phyloP scores from a whole-genome alignment of 2,329 filamentous ascomycete genomes.

The Ophiosphaerella herpotricha region DNA sequence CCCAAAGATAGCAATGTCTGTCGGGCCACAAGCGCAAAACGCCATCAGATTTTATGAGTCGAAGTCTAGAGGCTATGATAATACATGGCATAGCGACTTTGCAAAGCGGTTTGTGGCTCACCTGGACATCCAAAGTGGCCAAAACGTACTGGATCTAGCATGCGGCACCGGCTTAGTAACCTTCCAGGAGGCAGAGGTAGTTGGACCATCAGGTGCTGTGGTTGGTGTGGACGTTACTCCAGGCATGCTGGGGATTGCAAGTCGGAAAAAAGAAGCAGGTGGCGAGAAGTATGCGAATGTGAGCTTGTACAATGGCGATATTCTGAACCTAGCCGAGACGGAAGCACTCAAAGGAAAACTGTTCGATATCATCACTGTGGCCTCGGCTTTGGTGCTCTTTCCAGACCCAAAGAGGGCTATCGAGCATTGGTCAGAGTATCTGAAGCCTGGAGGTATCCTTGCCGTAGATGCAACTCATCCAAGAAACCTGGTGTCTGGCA shows the following conservation, averaged over 20 bases:
- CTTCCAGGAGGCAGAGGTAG: slow-evolving; percentile 45
- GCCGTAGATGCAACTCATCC: slow-evolving; percentile 48
- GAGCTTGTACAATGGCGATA: slow-evolving; percentile 43
- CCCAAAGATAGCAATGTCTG: slow-evolving; percentile 12
- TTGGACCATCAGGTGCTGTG: slow-evolving; percentile 46
- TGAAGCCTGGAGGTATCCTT: slow-evolving; percentile 49
- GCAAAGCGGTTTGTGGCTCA: slow-evolving; percentile 45
- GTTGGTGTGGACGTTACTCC: slow-evolving; percentile 49
- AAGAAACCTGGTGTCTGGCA: slow-evolving; percentile 42
- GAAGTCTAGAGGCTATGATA: slow-evolving; percentile 45
- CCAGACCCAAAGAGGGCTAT: slow-evolving; percentile 45
- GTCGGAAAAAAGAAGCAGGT: slow-evolving; percentile 31
- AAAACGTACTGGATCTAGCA: slow-evolving; percentile 52
- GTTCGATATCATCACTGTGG: slow-evolving; percentile 46
- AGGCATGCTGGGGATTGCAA: slow-evolving; percentile 48
- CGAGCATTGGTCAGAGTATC: slow-evolving; percentile 43
- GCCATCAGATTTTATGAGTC: slow-evolving; percentile 44
- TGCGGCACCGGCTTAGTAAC: slow-evolving; percentile 53
- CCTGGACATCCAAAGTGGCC: slow-evolving; percentile 39
- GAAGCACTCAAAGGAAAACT: slow-evolving; percentile 25
- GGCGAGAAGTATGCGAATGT: slow-evolving; percentile 39
- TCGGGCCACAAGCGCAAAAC: slow-evolving; percentile 29
- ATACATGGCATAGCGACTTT: slow-evolving; percentile 49
- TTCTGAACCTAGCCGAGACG: slow-evolving; percentile 40
- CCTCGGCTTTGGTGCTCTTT: slow-evolving; percentile 49